Evolutionary conservation across 2,329 filamentous ascomycete genomes (phyloP), one percentile per base, ranked within the genome.

Genomic region (Dactylellina drechsleri): DNA sequence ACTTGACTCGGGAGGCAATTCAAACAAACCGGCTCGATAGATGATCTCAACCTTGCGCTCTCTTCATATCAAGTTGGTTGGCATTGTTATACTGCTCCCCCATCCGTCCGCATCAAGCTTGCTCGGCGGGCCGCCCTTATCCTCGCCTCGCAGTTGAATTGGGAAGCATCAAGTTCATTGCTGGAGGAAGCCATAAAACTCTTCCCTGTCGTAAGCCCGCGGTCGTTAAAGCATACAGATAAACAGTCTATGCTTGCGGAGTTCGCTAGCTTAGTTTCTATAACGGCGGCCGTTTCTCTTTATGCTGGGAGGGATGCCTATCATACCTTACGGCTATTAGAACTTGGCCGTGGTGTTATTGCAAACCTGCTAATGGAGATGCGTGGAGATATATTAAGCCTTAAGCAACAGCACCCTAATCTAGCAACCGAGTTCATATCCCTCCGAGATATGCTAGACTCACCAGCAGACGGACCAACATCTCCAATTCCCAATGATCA

Each of bases 261-360:
- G 47, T 59, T 60, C 16, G 4, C 50, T 7, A 61, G 68, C 16
- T 20, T 74, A 18, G 54, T 54, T 49, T 60, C 61, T 18, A 50
- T 50, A 12, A 54, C 61, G 16, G 61, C 61, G 1, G 61, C 54
- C 20, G 13, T 67, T 43, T 57, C 61, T 16, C 40, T 74, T 4
- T 28, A 61, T 2, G 49, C 56, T 15, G 49, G 56, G 4, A 66
- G 13, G 23, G 26, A 18, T 43, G 31, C 31, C 6, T 50, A 66
- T 62, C 4, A 31, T 61, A 18, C 56, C 31, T 61, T 74, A 8
- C 52, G 13, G 1, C 59, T 79, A 2, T 76, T 81, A 2, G 80
- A 81, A 56, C 71, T 66, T 0, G 80, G 80, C 7, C 79, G 80
- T 15, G 79, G 79, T 5, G 72, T 81, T 10, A 53, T 81, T 23